Conservation (phyloP, 371 early-diverging fungal species). For the Syncephalastrum racemosum region DNA sequence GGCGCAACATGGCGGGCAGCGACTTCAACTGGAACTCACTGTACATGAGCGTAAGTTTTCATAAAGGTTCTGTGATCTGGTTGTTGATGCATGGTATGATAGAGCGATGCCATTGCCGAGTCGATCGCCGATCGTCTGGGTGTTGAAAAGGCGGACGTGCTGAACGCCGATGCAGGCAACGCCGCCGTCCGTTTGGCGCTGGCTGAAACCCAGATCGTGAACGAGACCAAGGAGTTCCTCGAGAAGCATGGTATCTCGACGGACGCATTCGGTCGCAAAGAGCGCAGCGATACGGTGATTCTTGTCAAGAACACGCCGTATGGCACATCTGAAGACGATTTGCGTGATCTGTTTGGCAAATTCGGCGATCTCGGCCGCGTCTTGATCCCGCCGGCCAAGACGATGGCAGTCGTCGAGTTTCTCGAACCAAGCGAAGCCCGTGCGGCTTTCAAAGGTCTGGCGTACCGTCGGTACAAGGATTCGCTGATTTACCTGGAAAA, state of each 20-base stretch:
- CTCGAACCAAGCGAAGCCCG: constrained; percentile 88
- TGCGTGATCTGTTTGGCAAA: constrained; percentile 78
- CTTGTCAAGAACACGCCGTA: constrained; percentile 94
- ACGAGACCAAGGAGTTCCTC: constrained; percentile 90
- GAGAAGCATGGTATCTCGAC: constrained; percentile 84
- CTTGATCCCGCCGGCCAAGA: constrained; percentile 90
- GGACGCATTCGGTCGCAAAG: constrained; percentile 72
- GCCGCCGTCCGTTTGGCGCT: constrained; percentile 92
- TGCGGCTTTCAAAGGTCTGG: constrained; percentile 84
- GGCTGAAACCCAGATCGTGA: constrained; percentile 94
- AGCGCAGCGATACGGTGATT: constrained; percentile 86
- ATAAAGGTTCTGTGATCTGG: background rate
- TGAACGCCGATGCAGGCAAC: constrained; percentile 85
- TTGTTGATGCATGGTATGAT: constrained; percentile 11
- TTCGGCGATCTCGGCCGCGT: constrained; percentile 87
- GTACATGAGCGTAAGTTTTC: constrained; percentile 83
- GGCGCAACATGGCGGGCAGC: constrained; percentile 72
- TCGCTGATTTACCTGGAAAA: constrained; percentile 92
- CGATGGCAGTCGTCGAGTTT: constrained; percentile 95
- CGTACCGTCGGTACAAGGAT: constrained; percentile 89
- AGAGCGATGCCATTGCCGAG: constrained; percentile 91
- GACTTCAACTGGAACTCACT: constrained; percentile 95
- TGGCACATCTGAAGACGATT: constrained; percentile 77
- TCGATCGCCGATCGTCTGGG: constrained; percentile 90
- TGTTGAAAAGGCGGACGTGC: constrained; percentile 84